These are phyloP conservation scores for Skeletonema grethae DNA, from an alignment of 108 stramenopile genomes.

Conservation along the genomic window DNA sequence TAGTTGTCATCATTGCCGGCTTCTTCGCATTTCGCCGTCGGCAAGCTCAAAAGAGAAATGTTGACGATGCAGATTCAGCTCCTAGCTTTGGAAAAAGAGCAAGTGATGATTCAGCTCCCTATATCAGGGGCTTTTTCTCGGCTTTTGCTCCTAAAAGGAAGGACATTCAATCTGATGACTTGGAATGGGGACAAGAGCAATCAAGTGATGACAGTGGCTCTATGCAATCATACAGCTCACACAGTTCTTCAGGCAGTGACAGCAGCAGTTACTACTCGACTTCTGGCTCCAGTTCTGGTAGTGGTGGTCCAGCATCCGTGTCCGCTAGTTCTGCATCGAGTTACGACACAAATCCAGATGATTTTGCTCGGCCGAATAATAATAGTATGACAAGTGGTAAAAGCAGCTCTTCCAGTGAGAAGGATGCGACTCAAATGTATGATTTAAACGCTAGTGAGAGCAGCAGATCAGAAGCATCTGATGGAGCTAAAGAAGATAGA, in stretches of 20 bases:
- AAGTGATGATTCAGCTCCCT: background rate
- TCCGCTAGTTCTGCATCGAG: conserved; percentile 12
- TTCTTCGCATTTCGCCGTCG: conserved; percentile 21
- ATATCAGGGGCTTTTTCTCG: background rate
- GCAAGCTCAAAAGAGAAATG: background rate
- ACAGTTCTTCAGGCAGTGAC: conserved; percentile 8
- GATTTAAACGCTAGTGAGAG: background rate
- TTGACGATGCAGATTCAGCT: background rate
- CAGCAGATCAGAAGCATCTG: background rate
- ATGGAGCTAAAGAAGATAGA: background rate
- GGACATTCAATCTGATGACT: background rate
- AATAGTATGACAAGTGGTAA: background rate
- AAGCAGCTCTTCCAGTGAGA: conserved; percentile 2
- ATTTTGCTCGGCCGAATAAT: background rate
- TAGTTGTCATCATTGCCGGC: conserved; percentile 11
- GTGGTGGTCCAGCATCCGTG: conserved; percentile 10
- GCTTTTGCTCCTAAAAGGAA: background rate
- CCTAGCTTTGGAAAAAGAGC: background rate
- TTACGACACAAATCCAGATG: background rate
- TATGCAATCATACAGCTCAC: conserved; percentile 19
- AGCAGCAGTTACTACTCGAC: conserved; percentile 11
- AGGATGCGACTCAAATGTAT: background rate
- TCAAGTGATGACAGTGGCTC: conserved; percentile 10
- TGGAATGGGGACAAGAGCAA: conserved; percentile 4
- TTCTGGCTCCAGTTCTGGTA: conserved; percentile 8